Percentiles rank a stretch among this genome's conserved stretches.
These are phyloP conservation scores for Petrea volubilis DNA, from an alignment of 257 asterid genomes.

Conservation along the genomic window DNA sequence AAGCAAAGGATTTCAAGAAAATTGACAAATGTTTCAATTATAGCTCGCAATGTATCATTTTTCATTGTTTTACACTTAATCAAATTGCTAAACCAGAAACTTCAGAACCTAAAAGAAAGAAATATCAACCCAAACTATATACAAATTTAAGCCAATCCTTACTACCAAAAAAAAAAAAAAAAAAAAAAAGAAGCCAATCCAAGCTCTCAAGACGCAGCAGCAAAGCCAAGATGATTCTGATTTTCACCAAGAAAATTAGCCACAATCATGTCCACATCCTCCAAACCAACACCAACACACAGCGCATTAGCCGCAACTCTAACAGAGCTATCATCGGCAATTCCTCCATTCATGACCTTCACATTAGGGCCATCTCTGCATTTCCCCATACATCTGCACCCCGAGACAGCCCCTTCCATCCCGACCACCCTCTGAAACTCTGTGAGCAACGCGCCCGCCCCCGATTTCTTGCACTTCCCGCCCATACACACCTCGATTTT, in stretches of 20 bases:
- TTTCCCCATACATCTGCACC: conserved; percentile 94
- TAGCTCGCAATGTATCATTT: not conserved
- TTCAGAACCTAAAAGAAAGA: not conserved
- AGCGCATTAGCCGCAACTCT: conserved; percentile 29
- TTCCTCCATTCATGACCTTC: conserved; percentile 38
- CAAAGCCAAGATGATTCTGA: conserved; percentile 31
- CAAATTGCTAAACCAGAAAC: not conserved
- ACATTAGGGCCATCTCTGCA: conserved; percentile 86
- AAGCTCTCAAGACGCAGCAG: conserved; percentile 28
- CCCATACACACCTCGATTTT: conserved; percentile 91
- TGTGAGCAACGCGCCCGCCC: conserved; percentile 54
- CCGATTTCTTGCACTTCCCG: conserved; percentile 86
- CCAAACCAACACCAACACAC: conserved; percentile 66
- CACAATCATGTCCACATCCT: conserved; percentile 69
- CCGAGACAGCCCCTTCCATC: conserved; percentile 59
- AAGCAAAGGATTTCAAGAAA: no score
- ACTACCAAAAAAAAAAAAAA: not conserved
- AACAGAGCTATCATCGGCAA: not conserved
- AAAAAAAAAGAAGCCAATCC: not conserved
- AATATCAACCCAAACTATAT: not conserved
- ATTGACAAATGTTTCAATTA: no score
- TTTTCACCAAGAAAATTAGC: conserved; percentile 43
- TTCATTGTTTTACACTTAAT: not conserved
- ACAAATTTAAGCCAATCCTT: not conserved
- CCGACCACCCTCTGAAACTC: conserved; percentile 59